Evolutionary conservation across 192 early-diverging fungal genomes (phyloP).

Genomic region (Chytriomyces confervae): DNA sequence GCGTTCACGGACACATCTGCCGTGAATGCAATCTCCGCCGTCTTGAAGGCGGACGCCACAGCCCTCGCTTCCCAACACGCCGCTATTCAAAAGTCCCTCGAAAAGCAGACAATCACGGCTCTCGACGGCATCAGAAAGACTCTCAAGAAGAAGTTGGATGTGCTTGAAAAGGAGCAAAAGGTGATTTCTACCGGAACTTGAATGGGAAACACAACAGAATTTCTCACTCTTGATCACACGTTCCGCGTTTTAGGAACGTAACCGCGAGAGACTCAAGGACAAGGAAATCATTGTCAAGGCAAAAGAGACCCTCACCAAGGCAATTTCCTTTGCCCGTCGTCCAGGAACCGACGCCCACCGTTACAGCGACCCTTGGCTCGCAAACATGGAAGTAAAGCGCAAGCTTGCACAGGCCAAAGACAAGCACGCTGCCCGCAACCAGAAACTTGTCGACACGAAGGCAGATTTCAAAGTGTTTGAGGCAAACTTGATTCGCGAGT

Average conservation of each 20-base stretch:
- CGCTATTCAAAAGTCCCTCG: slow-evolving; percentile 3
- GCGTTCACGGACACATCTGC: slow-evolving; percentile 15
- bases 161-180: slow-evolving; percentile 20
- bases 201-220: not conserved
- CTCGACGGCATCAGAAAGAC: slow-evolving; percentile 18
- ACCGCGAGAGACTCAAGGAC: slow-evolving; percentile 25
- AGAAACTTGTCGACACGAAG: slow-evolving; percentile 18
- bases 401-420: slow-evolving; percentile 19
- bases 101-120: slow-evolving; percentile 19
- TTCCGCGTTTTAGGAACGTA: slow-evolving; percentile 16
- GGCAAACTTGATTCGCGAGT: slow-evolving; percentile 30
- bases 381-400: slow-evolving; percentile 23
- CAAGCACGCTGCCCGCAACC: slow-evolving; percentile 17
- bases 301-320: slow-evolving; percentile 7
- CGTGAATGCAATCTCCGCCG: not conserved
- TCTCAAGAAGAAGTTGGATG: slow-evolving; percentile 22
- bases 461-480: slow-evolving; percentile 33
- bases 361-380: slow-evolving; percentile 29
- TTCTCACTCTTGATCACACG: not conserved
- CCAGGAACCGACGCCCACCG: slow-evolving; percentile 22
- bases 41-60: slow-evolving; percentile 15
- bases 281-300: slow-evolving; percentile 23
- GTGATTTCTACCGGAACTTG: not conserved
- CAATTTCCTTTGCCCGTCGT: slow-evolving; percentile 27
- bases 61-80: slow-evolving; percentile 7